Evolutionary conservation across 257 asterid species (phyloP), one percentile per base, ranked within the genome.

Genomic region (Solanum virginianum): DNA sequence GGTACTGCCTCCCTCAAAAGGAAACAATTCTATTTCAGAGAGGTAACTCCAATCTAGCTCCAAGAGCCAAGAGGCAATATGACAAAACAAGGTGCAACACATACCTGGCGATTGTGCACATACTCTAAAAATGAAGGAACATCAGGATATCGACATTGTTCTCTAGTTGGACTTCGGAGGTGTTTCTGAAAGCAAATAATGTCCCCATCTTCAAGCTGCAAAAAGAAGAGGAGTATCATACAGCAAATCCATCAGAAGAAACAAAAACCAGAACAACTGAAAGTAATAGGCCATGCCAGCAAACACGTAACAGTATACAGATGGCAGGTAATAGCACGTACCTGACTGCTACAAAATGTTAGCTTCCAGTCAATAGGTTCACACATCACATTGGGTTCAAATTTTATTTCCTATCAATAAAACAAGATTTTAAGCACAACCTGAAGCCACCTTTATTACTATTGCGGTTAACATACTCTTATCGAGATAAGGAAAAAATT

Each of bases 171-270:
- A 86, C 90, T 87, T 82, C 68, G 92, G 85, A 89, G 88, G 29
- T 89, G 80, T 84, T 90, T 94, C 87, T 93, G 98, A 83, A 94
- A 87, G 91, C 97, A 94, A 87, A 94, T 86, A 77, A 94, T 92
- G 72, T 94, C 98, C 84, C 98, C 98, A 80, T 94, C 96, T 91
- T 94, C 96, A 75, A 94, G 93, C 98, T 93, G 91, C 71, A 66
- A 62, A 45, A 41, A 84, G 65, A 83, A 85, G 47, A 85, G 75
- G 87, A 86, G 79, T 45, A 26, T 43, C 80, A 85, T 74, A 81
- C 17, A 80, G 55, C 14, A 29, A 65, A 14, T 62, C 56, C 72
- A 80, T 26, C 10, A 80, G 77, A 68, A 74, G 20, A 17, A 62
- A 84, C 45, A 55, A 26, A 32, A 77, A n/a, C 22, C 24, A 62